phyloP scores from a whole-genome alignment of 768 basidiomycete species.

The Mrakia hoshinonis region DNA sequence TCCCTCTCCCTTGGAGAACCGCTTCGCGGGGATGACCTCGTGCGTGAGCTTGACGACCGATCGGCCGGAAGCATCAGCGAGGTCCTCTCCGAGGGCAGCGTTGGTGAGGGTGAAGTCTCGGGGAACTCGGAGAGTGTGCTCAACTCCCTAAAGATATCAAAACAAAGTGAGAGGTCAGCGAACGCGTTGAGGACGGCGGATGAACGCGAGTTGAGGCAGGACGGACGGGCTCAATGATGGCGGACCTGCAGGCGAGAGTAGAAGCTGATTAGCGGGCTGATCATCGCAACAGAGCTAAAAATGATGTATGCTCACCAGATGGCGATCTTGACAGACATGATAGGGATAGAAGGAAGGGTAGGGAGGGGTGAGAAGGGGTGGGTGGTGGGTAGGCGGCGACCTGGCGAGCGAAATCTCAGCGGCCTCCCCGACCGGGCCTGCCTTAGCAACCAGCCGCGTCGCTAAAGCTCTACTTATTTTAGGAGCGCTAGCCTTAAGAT shows the following conservation, averaged over 20 bases:
- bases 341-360: not conserved
- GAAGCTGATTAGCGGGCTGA: not conserved
- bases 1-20: constrained; percentile 16
- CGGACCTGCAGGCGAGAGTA: constrained; percentile 11
- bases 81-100: constrained; percentile 64
- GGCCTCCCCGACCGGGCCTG: too few species aligned
- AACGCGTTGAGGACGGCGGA: not conserved
- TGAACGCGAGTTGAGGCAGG: not conserved
- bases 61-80: constrained; percentile 50
- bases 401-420: not conserved
- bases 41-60: constrained; percentile 43
- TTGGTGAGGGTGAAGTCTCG: constrained; percentile 73
- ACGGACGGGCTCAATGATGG: constrained; percentile 14
- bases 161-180: constrained; percentile 5
- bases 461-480: too few species aligned
- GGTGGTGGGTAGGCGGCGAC: not conserved
- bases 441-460: too few species aligned
- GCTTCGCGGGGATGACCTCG: constrained; percentile 36
- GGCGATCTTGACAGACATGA: constrained; percentile 15
- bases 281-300: not conserved
- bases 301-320: constrained; percentile 3
- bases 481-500: too few species aligned
- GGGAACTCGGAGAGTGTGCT: constrained; percentile 52
- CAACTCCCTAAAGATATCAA: constrained; percentile 28
- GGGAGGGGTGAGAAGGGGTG: not conserved